phyloP scores from a whole-genome alignment of 2,329 filamentous ascomycete species.

The Domatiomyces globalis region DNA sequence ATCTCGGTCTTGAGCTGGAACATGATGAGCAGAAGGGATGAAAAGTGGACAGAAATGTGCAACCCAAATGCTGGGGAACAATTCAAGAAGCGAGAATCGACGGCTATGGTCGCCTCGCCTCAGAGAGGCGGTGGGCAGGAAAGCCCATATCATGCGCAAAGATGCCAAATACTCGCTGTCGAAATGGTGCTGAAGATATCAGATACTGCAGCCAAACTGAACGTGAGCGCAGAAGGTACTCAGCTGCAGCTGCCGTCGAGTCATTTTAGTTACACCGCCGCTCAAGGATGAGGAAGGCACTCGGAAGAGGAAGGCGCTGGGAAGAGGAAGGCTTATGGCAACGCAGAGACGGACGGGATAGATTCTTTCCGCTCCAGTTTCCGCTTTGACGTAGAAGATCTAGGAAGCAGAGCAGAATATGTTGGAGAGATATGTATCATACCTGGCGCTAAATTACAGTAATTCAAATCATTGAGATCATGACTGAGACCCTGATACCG shows the following conservation, averaged over 20 bases:
- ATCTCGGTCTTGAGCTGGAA: conserved; percentile 56
- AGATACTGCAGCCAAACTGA: background rate
- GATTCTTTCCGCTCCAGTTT: background rate
- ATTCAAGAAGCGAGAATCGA: too few species aligned
- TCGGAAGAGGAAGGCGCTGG: background rate
- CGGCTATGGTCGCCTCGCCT: too few species aligned
- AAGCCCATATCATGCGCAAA: too few species aligned
- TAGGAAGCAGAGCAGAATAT: too few species aligned
- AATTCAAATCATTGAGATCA: background rate
- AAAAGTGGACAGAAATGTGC: background rate
- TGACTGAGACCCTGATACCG: background rate
- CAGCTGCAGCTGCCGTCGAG: background rate
- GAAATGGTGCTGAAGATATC: background rate
- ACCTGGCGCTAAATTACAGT: too few species aligned
- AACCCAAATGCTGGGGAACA: too few species aligned
- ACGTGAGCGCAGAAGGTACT: background rate
- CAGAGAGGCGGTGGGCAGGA: too few species aligned
- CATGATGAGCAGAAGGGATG: background rate
- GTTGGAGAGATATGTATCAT: too few species aligned
- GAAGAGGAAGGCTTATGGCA: background rate
- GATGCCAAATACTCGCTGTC: too few species aligned
- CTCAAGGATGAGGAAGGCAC: background rate
- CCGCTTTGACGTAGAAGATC: too few species aligned
- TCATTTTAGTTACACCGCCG: background rate
- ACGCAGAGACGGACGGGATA: too few species aligned